phyloP scores from a whole-genome alignment of 441 rosid genomes.

The Aquilaria agallochum region DNA sequence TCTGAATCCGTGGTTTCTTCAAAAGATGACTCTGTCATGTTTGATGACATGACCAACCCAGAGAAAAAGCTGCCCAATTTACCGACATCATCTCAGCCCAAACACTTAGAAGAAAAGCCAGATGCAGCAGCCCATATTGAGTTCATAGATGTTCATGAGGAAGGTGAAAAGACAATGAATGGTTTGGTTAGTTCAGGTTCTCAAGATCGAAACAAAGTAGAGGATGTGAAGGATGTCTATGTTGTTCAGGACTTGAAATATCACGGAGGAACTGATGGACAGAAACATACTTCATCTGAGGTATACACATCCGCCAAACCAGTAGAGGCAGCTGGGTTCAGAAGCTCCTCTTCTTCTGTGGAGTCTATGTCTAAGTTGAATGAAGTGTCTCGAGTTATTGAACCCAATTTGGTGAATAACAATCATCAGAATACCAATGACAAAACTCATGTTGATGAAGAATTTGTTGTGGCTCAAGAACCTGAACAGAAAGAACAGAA shows the following conservation, averaged over 20 bases:
- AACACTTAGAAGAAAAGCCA: slow-evolving; percentile 11
- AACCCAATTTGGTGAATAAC: slow-evolving; percentile 15
- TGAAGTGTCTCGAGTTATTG: slow-evolving; percentile 22
- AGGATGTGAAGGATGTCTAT: slow-evolving; percentile 18
- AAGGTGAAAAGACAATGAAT: slow-evolving; percentile 16
- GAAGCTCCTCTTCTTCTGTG: slow-evolving; percentile 23
- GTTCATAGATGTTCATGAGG: slow-evolving; percentile 17
- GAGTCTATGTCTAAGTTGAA: slow-evolving; percentile 23
- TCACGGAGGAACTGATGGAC: slow-evolving; percentile 14
- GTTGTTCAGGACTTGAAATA: slow-evolving; percentile 16
- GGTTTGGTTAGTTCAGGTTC: slow-evolving; percentile 1
- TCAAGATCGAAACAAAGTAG: slow-evolving; percentile 17
- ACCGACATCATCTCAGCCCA: slow-evolving; percentile 11
- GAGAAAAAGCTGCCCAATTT: slow-evolving; percentile 8
- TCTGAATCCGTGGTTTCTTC: slow-evolving; percentile 17
- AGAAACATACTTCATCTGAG: slow-evolving; percentile 17
- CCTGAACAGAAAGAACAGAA: slow-evolving; percentile 22
- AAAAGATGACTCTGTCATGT: slow-evolving; percentile 8
- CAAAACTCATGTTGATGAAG: slow-evolving; percentile 4
- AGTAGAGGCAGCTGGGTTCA: slow-evolving; percentile 16
- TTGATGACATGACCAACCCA: slow-evolving; percentile 18
- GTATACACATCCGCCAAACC: slow-evolving; percentile 15
- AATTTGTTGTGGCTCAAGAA: slow-evolving; percentile 17
- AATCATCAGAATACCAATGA: too few relatives aligned
- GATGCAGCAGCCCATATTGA: slow-evolving; percentile 11